Base-by-base conservation (phyloP, 2,329 filamentous ascomycete genomes). In the Pseudopithomyces maydicus region DNA sequence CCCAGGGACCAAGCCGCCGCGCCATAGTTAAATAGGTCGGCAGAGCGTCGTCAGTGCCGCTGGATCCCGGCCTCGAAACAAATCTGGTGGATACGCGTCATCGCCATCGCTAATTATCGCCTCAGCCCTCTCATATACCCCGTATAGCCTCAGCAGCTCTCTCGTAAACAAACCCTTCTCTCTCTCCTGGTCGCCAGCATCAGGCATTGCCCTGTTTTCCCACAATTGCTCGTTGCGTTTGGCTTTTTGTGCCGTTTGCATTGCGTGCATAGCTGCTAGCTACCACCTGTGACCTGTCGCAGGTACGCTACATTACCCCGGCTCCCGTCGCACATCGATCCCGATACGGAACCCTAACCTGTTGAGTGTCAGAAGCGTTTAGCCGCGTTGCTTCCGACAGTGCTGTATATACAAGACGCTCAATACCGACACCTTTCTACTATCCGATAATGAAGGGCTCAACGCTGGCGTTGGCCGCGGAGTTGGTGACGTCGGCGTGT, bases 361-460 rank as follows among this genome's bases (percentile, higher is more conserved):
- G 36, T 56, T 39, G 63, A 54, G 62, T 61, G 6, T 61, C 65
- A 63, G 55, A 19, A 58, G 35, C 22, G 29, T 45, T 23, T 29
- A 56, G 48, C 38, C 48, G 46, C 20, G 41, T 43, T 43, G 39
- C 41, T n/a, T 33, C 36, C 20, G 23, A 44, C 49, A 23, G 33
- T 54, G 44, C 39, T 56, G 61, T 61, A 63, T 65, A 59, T 49
- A 44, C 32, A 29, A 20, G 17, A 36, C 43, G 17, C 32, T 44
- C 53, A 32, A 23, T 35, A n/a, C 46, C 45, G 51, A 52, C 23
- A 50, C 26, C 38, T 39, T n/a, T 35, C 51, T 29, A 39, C 8
- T n/a, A 48, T 29, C 14, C 43, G 49, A 64, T 29, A 36, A 76
- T 76, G 74, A 74, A 71, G 57, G 70, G 54, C 46, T 69, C 67